phyloP scores from a whole-genome alignment of 371 early-diverging fungal genomes.

The Coemansia sp. region DNA sequence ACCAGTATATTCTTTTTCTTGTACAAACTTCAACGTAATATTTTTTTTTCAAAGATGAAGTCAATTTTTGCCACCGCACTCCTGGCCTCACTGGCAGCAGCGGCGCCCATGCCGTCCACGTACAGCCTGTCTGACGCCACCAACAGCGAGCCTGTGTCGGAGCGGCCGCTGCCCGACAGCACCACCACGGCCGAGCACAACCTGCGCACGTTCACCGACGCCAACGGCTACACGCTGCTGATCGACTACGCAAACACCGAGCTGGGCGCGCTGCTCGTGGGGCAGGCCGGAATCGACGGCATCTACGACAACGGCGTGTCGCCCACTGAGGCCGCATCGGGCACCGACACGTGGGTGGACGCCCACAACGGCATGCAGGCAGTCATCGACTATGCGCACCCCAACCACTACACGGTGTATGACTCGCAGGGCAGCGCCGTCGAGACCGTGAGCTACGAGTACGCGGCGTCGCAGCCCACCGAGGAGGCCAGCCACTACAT shows the following conservation, averaged over 20 bases:
- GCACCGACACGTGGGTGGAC: constrained; percentile 25
- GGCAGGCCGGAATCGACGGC: constrained; percentile 15
- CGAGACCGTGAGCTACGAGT: constrained; percentile 11
- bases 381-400: constrained; percentile 22
- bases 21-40: neutral
- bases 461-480: neutral
- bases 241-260: constrained; percentile 24
- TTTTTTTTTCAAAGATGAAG: constrained; percentile 7
- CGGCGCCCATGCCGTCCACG: neutral
- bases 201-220: constrained; percentile 25
- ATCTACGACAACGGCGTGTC: constrained; percentile 6
- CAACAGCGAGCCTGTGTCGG: neutral
- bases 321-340: constrained; percentile 2
- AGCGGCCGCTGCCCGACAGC: neutral
- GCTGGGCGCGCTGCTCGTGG: constrained; percentile 14
- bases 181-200: constrained; percentile 7
- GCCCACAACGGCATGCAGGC: constrained; percentile 21
- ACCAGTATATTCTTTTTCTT: no score
- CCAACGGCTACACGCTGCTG: constrained; percentile 13
- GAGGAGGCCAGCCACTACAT: constrained; percentile 11
- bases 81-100: constrained; percentile 2
- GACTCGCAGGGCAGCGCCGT: constrained; percentile 14
- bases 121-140: neutral
- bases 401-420: constrained; percentile 23
- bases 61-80: constrained; percentile 1